A percentile compares a stretch with the other conserved stretches of the same genome.
Evolutionary conservation across 768 basidiomycete species (phyloP).

Genomic region (Pleurotus ostreatus): DNA sequence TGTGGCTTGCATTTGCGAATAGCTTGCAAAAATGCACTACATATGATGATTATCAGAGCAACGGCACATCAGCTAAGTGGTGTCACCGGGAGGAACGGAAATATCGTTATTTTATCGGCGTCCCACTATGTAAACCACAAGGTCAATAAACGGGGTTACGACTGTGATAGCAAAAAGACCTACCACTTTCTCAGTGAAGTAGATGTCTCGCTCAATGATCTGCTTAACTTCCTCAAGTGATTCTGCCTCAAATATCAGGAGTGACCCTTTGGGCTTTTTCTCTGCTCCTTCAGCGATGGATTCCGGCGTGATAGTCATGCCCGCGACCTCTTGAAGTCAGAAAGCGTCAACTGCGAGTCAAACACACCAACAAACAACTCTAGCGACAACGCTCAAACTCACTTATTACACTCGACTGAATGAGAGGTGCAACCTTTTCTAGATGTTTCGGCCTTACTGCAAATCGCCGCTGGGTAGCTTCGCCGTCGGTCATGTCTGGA

Average conservation of each 20-base stretch:
- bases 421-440: constrained; percentile 28
- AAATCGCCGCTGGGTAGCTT: constrained; percentile 38
- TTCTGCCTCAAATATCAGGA: constrained; percentile 47
- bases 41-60: not conserved
- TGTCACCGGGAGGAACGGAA: constrained; percentile 22
- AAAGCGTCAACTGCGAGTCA: not conserved
- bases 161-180: constrained; percentile 12
- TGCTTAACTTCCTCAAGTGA: constrained; percentile 38
- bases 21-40: too few relatives aligned
- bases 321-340: constrained; percentile 39
- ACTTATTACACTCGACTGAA: constrained; percentile 40
- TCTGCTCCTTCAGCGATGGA: constrained; percentile 27
- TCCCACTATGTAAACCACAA: constrained; percentile 10
- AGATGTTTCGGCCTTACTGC: constrained; percentile 44
- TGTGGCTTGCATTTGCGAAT: not conserved
- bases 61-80: constrained; percentile 11
- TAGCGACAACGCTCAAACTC: constrained; percentile 12
- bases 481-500: constrained; percentile 47
- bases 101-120: constrained; percentile 9
- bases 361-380: not conserved
- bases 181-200: constrained; percentile 36
- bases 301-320: constrained; percentile 45
- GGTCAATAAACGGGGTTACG: constrained; percentile 19
- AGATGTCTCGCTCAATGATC: constrained; percentile 30
- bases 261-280: constrained; percentile 46